phyloP scores from a whole-genome alignment of 306 rosid genomes.

The Trifolium subterraneum region DNA sequence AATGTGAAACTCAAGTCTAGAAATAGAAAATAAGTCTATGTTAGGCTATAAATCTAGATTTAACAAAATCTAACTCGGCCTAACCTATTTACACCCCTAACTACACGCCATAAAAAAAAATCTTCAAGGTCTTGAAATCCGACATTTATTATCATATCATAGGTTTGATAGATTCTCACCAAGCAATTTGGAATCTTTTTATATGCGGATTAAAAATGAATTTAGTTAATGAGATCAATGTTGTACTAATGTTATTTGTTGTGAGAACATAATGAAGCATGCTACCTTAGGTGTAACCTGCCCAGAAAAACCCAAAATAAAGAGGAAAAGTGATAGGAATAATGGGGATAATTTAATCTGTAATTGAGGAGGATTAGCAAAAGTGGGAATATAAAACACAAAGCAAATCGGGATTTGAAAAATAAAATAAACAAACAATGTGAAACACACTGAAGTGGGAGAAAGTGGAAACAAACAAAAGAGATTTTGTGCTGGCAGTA shows the following conservation, averaged over 20 bases:
- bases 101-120: too few species aligned
- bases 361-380: conserved; percentile 24
- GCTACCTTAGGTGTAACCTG: conserved; percentile 57
- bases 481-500: conserved; percentile 32
- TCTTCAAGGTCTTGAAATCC: too few species aligned
- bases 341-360: conserved; percentile 12
- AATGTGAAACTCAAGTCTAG: too few species aligned
- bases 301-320: conserved; percentile 38
- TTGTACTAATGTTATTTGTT: conserved; percentile 30
- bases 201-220: too few species aligned
- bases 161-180: too few species aligned
- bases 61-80: too few species aligned
- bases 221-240: too few species aligned
- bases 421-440: conserved; percentile 38
- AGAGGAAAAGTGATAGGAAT: conserved; percentile 9
- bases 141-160: too few species aligned
- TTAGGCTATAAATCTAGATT: too few species aligned
- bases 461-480: conserved; percentile 44
- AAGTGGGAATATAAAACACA: conserved; percentile 33
- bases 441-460: conserved; percentile 52
- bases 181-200: too few species aligned
- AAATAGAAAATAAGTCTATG: too few species aligned
- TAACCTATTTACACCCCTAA: too few species aligned
- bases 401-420: conserved; percentile 29
- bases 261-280: conserved; percentile 62